A percentile compares a stretch with the other conserved stretches of the same genome.
Conservation (phyloP, 306 rosid genomes). For the Hippophae tibetana region DNA sequence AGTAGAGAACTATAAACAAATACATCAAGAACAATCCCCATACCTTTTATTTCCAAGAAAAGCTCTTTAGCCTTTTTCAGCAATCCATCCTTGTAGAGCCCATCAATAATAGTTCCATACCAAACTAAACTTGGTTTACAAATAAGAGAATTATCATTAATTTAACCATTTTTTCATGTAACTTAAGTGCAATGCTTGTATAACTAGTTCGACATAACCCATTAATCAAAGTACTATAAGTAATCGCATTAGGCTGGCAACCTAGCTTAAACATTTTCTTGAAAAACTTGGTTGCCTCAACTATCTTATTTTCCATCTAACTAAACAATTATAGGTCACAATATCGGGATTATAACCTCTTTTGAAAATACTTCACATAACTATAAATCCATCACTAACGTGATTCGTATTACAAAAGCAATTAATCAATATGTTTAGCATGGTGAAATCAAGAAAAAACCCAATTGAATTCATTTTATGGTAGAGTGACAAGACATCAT, state of each 20-base stretch:
- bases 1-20: conserved; percentile 30
- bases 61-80: conserved; percentile 29
- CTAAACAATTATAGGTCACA: conserved; percentile 25
- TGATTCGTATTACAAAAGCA: conserved; percentile 29
- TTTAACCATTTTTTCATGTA: conserved; percentile 32
- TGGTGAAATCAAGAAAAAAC: conserved; percentile 13
- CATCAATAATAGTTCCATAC: conserved; percentile 28
- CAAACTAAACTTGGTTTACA: conserved; percentile 24
- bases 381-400: conserved; percentile 22
- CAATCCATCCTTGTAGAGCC: background rate
- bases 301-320: conserved; percentile 30
- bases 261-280: conserved; percentile 25
- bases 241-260: conserved; percentile 23
- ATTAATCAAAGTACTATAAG: conserved; percentile 26
- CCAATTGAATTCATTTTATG: conserved; percentile 5
- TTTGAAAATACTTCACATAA: conserved; percentile 24
- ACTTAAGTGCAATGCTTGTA: conserved; percentile 20
- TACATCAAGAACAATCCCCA: conserved; percentile 26
- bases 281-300: conserved; percentile 24
- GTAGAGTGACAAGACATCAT: conserved; percentile 9
- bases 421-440: conserved; percentile 30
- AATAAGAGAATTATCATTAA: conserved; percentile 17
- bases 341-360: conserved; percentile 25
- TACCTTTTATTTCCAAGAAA: conserved; percentile 34
- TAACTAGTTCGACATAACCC: conserved; percentile 38